Base-by-base conservation (phyloP, 164 flowering plant species). In the Cinnamomum micranthum region DNA sequence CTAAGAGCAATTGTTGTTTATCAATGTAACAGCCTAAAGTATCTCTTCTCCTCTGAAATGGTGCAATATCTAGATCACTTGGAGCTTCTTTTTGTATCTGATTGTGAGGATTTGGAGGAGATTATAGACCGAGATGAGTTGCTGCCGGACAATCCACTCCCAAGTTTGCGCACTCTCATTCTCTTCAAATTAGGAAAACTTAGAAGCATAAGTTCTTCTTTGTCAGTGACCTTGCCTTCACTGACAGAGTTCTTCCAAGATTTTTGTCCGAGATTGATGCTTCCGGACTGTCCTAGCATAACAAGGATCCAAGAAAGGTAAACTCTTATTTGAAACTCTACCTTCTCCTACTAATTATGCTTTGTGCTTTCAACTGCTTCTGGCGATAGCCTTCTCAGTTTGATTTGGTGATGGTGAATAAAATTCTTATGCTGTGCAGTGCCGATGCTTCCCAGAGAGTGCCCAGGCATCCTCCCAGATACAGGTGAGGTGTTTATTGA, bases 101-200 rank as follows among this genome's bases (percentile, higher is more conserved):
- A 14, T 19, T 68, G 71, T 68, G 52, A 68, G 7, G 52, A 33
- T 7, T 27, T 68, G 71, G 71, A 35, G 52, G 71, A 68, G 52
- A 68, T 68, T 6, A 35, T 68, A 19, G 71, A n/a, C 41, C 55
- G 71, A 10, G 52, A 68, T 33, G 65, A 63, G 11, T 23, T 27
- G 2, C n/a, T 68, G 71, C 52, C 25, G n/a, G 71, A 68, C 24
- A 41, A 68, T n/a, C 19, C 71, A 68, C 31, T 68, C 13, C 52
- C 71, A 22, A 6, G 23, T 20, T 47, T 68, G 22, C 23, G 25
- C 52, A 1, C 19, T 10, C 51, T 68, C 11, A 20, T 22, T 22
- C 50, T 68, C 0, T 35, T 19, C 13, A 47, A 22, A 35, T 68
- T 68, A 33, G 14, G 22, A 6, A 41, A 47, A 41, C 17, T 68